Conservation (phyloP, 495 filamentous ascomycete genomes). For the Platismatia glauca region DNA sequence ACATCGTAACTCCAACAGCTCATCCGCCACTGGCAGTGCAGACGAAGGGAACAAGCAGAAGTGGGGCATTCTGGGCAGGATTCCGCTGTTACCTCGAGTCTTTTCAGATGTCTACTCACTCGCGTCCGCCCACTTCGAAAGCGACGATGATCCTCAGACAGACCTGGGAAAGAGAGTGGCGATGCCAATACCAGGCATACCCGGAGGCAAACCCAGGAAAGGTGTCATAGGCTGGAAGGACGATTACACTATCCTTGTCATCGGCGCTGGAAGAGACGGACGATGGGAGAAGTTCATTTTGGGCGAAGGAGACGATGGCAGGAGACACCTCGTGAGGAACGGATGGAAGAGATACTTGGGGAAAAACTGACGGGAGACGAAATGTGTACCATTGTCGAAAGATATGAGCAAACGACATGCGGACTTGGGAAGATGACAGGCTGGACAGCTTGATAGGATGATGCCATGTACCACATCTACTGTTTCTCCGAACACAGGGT, state of each 20-base stretch:
- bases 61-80: conserved; percentile 69
- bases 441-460: background rate
- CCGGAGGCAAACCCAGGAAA: conserved; percentile 54
- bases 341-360: conserved; percentile 79
- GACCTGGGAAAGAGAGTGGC: conserved; percentile 30
- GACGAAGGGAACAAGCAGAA: conserved; percentile 53
- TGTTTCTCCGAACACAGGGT: background rate
- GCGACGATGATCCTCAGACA: conserved; percentile 55
- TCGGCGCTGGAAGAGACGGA: conserved; percentile 72
- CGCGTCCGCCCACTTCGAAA: conserved; percentile 63
- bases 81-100: conserved; percentile 68
- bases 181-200: conserved; percentile 37
- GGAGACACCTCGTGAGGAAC: conserved; percentile 51
- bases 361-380: conserved; percentile 21
- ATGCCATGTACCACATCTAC: background rate
- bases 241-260: conserved; percentile 58
- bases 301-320: conserved; percentile 53
- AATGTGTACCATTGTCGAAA: background rate
- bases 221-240: conserved; percentile 69
- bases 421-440: background rate
- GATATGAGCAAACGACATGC: background rate
- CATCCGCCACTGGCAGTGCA: conserved; percentile 27
- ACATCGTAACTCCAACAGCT: conserved; percentile 35
- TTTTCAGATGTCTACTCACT: conserved; percentile 84
- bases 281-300: conserved; percentile 79